Percentiles rank a stretch among this genome's conserved stretches.
Evolutionary conservation across 2,329 filamentous ascomycete species (phyloP).

Genomic region (Neonectria punicea): DNA sequence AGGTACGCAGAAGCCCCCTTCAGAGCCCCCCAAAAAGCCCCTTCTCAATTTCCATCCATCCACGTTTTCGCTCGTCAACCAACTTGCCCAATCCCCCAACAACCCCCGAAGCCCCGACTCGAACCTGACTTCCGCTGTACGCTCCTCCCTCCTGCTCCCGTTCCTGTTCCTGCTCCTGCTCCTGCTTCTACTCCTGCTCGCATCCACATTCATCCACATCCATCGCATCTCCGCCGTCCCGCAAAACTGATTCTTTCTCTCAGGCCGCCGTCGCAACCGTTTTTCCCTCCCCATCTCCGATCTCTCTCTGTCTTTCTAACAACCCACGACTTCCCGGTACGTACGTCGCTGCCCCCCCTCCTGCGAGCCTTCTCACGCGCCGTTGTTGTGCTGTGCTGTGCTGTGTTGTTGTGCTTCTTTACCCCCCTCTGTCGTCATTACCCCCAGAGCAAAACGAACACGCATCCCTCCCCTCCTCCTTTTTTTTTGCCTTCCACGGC

Average conservation of each 20-base stretch:
- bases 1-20: conserved; percentile 12
- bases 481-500: conserved; percentile 20
- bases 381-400: conserved; percentile 22
- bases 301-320: conserved; percentile 31
- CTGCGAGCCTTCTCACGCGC: conserved; percentile 7
- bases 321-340: conserved; percentile 32
- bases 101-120: conserved; percentile 37
- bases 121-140: conserved; percentile 13
- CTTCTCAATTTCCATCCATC: conserved; percentile 47
- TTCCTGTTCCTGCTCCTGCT: conserved; percentile 5
- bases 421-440: conserved; percentile 55
- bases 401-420: conserved; percentile 42
- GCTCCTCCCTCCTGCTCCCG: conserved; percentile 4
- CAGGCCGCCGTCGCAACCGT: conserved; percentile 34
- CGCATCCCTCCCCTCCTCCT: conserved; percentile 35
- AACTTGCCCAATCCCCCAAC: conserved; percentile 45
- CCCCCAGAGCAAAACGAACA: conserved; percentile 40
- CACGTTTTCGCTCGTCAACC: conserved; percentile 48
- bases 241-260: conserved; percentile 44
- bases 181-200: conserved; percentile 23
- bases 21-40: conserved; percentile 38
- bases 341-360: conserved; percentile 26
- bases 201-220: conserved; percentile 35
- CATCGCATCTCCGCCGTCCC: conserved; percentile 33
- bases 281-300: conserved; percentile 32